Evolutionary conservation across 352 stramenopile species (phyloP), one percentile per base, ranked within the genome.

Genomic region (Paralagenidium karlingii): DNA sequence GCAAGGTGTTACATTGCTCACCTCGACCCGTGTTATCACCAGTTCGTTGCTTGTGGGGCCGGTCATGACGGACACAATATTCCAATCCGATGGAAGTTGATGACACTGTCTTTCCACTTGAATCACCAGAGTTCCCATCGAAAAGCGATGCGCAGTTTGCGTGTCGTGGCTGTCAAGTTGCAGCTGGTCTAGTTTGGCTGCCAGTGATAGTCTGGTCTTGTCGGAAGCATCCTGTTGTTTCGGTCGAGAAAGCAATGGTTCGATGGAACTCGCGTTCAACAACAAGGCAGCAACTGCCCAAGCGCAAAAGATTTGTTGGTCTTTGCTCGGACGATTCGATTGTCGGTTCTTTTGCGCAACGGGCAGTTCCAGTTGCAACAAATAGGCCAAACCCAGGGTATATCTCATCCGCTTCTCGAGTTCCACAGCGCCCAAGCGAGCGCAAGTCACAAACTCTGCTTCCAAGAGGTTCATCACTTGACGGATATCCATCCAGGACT

Each of bases 361-460:
- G 22, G 44, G 24, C 20, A n/a, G n/a, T n/a, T 67, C 63, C 1
- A 63, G 49, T 34, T 55, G 40, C 45, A 60, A 42, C 16, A 75
- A 40, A 38, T 77, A 86, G 1, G 65, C 61, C 29, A 56, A 54
- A 7, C 65, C 73, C 22, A 81, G 49, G 10, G 54, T 55, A 24
- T 46, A 42, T 3, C 65, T 58, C 7, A 84, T 38, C n/a, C n/a
- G n/a, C n/a, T n/a, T n/a, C n/a, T n/a, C n/a, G n/a, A n/a, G n/a
- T n/a, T n/a, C n/a, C n/a, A n/a, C n/a, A n/a, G n/a, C n/a, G n/a
- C n/a, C n/a, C n/a, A n/a, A n/a, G n/a, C n/a, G n/a, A n/a, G n/a
- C n/a, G n/a, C n/a, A n/a, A n/a, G n/a, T n/a, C n/a, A n/a, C n/a
- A n/a, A n/a, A n/a, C n/a, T n/a, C n/a, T n/a, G n/a, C n/a, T n/a